Evolutionary conservation across 1,284 basidiomycete genomes (phyloP).

Genomic region (Ustilago sp.): DNA sequence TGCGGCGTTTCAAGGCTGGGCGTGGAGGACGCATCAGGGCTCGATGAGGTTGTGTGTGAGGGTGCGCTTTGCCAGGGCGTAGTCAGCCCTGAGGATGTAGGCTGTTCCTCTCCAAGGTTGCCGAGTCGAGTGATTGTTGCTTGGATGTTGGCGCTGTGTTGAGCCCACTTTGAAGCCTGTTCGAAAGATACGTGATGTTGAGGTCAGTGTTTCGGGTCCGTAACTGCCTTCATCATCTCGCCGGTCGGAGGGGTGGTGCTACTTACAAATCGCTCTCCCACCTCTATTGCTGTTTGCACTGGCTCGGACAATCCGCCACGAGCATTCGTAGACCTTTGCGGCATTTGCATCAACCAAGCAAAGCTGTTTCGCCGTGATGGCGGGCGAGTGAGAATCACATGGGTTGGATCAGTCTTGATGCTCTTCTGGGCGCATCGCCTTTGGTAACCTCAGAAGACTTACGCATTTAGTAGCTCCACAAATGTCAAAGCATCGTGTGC

Average conservation of each 20-base stretch:
- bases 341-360: slow-evolving; percentile 21
- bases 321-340: not conserved
- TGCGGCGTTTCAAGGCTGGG: slow-evolving; percentile 4
- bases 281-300: slow-evolving; percentile 13
- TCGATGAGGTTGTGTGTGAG: slow-evolving; percentile 9
- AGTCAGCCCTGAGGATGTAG: slow-evolving; percentile 8
- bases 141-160: slow-evolving; percentile 12
- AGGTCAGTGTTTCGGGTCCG: not conserved
- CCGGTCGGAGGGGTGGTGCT: too few species aligned
- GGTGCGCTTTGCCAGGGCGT: slow-evolving; percentile 20
- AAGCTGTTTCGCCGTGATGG: slow-evolving; percentile 12
- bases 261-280: slow-evolving; percentile 30
- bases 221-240: too few species aligned
- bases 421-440: not conserved
- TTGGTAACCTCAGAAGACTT: slow-evolving; percentile 4
- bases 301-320: slow-evolving; percentile 5
- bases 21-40: slow-evolving; percentile 1
- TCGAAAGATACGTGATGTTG: too few species aligned
- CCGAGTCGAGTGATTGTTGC: slow-evolving; percentile 8
- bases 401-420: not conserved
- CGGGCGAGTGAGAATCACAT: not conserved
- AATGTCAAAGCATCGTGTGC: slow-evolving; percentile 24
- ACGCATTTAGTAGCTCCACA: slow-evolving; percentile 32
- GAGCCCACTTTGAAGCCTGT: slow-evolving; percentile 24
- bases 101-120: not conserved